phyloP scores from a whole-genome alignment of 441 rosid species.

The Brassica hybrid region DNA sequence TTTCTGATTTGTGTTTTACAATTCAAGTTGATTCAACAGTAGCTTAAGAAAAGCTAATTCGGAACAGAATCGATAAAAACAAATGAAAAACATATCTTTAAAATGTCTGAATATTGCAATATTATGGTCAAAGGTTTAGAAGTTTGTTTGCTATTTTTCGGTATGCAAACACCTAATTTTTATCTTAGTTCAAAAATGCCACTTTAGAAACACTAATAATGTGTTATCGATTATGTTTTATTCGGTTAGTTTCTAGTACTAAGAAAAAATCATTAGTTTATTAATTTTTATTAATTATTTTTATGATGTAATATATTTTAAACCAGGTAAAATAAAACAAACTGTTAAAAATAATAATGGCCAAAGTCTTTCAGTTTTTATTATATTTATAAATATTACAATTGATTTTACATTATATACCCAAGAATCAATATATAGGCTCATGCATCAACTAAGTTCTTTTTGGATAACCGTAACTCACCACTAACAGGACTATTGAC shows the following conservation, averaged over 20 bases:
- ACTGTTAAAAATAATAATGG: not conserved
- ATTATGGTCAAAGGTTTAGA: not conserved
- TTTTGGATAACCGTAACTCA: conserved; percentile 24
- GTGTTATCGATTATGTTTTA: no score
- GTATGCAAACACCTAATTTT: not conserved
- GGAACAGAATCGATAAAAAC: not conserved
- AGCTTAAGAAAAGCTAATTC: not conserved
- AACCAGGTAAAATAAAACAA: not conserved
- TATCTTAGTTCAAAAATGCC: not conserved
- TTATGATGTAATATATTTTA: not conserved
- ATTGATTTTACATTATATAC: conserved; percentile 23
- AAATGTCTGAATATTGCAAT: not conserved
- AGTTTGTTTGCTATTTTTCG: not conserved
- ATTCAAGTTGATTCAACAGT: not conserved
- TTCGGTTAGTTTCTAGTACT: not conserved
- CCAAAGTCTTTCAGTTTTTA: conserved; percentile 9
- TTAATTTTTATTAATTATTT: not conserved
- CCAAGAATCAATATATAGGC: not conserved
- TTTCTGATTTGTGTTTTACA: not conserved
- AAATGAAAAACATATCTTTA: not conserved
- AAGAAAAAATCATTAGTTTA: not conserved
- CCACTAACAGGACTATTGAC: not conserved
- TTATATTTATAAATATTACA: conserved; percentile 15
- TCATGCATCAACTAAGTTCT: conserved; percentile 29
- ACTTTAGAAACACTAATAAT: not conserved